A percentile compares a stretch with the other conserved stretches of the same genome.
Evolutionary conservation across 169 alveolate genomes (phyloP).

Genomic region (Plasmodium gaboni): DNA sequence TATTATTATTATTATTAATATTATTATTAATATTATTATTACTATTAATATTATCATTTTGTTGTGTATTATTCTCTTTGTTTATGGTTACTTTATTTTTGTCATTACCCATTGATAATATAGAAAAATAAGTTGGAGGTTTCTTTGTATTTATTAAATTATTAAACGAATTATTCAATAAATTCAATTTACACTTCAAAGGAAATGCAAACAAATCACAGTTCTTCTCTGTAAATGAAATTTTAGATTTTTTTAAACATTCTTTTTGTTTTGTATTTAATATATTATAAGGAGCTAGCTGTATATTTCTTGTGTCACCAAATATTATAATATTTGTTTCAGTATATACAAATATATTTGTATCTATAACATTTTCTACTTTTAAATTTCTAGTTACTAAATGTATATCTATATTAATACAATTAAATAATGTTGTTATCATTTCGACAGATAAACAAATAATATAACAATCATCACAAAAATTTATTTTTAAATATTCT

Average conservation of each 20-base stretch:
- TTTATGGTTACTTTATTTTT: background rate
- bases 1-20: too few relatives aligned
- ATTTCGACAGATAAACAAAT: conserved; percentile 35
- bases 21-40: background rate
- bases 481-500: conserved; percentile 49
- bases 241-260: conserved; percentile 16
- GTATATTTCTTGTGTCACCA: conserved; percentile 72
- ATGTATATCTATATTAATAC: conserved; percentile 41
- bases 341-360: conserved; percentile 58
- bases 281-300: conserved; percentile 57
- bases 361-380: conserved; percentile 61
- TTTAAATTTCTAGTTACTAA: conserved; percentile 55
- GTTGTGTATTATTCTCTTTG: background rate
- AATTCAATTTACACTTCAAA: conserved; percentile 24
- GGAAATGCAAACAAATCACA: conserved; percentile 74
- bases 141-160: background rate
- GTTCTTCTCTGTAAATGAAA: conserved; percentile 8
- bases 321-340: conserved; percentile 62
- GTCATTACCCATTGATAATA: background rate
- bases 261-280: conserved; percentile 36
- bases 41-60: background rate
- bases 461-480: conserved; percentile 31
- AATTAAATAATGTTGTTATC: conserved; percentile 44
- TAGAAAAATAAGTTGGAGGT: background rate
- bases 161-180: background rate